These are phyloP conservation scores for Cicer bijugum DNA, from an alignment of 306 rosid species.

Conservation along the genomic window DNA sequence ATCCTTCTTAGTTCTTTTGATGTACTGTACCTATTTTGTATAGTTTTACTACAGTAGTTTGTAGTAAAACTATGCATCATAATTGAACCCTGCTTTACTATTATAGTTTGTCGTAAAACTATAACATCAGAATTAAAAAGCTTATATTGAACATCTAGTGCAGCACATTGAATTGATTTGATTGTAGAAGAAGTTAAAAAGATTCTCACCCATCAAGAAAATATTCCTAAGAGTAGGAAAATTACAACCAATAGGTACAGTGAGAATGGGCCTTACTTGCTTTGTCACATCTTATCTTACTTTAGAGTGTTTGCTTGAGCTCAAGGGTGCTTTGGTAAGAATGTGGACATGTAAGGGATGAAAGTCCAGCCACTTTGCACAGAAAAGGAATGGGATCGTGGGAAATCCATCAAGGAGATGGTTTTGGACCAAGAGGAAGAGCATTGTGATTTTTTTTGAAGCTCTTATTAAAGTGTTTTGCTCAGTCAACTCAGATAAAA, in stretches of 20 bases:
- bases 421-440: background rate
- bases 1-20: background rate
- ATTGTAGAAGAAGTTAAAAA: background rate
- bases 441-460: background rate
- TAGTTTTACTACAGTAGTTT: background rate
- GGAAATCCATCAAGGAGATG: background rate
- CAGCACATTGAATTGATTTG: background rate
- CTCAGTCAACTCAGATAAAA: background rate
- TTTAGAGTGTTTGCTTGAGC: background rate
- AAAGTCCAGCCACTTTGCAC: background rate
- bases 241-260: too few relatives aligned
- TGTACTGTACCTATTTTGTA: background rate
- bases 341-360: background rate
- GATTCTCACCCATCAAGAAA: too few relatives aligned
- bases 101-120: background rate
- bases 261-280: background rate
- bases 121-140: background rate
- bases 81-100: too few relatives aligned
- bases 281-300: background rate
- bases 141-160: background rate
- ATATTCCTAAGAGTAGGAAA: too few relatives aligned
- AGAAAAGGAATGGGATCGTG: background rate
- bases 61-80: too few relatives aligned
- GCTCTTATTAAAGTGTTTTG: background rate
- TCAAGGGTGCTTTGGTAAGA: background rate